Percentiles rank a stretch among this genome's conserved stretches.
These are phyloP conservation scores for Gremmenia infestans DNA, from an alignment of 2,329 filamentous ascomycete species.

Conservation along the genomic window DNA sequence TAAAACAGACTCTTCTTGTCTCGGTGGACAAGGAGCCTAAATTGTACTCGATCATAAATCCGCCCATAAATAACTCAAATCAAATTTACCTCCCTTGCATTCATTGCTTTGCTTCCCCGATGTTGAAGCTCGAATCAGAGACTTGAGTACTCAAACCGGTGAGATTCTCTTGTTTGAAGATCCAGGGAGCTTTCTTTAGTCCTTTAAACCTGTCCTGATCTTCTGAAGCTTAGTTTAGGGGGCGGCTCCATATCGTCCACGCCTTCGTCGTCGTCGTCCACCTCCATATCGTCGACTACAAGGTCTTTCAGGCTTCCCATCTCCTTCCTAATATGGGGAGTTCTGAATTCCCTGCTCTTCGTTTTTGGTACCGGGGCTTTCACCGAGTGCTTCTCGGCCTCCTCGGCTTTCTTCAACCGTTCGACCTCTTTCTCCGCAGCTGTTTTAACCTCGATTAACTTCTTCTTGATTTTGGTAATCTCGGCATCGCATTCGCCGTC, in stretches of 20 bases:
- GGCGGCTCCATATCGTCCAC: constrained; percentile 18
- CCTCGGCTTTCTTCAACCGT: constrained; percentile 15
- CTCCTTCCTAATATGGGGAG: constrained; percentile 7
- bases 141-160: too few species aligned
- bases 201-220: constrained; percentile 20
- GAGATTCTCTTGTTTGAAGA: neutral
- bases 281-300: constrained; percentile 26
- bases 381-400: constrained; percentile 3
- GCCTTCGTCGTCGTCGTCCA: constrained; percentile 22
- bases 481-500: constrained; percentile 80
- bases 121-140: neutral
- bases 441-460: constrained; percentile 48
- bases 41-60: neutral
- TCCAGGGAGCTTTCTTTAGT: neutral
- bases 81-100: neutral
- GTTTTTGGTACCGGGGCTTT: neutral
- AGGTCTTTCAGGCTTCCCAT: constrained; percentile 11
- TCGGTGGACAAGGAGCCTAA: neutral
- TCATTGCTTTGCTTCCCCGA: neutral
- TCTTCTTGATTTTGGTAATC: constrained; percentile 54
- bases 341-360: constrained; percentile 9
- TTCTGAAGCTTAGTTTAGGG: constrained; percentile 25
- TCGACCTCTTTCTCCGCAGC: constrained; percentile 28
- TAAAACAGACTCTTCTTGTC: neutral
- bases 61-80: neutral